These are phyloP conservation scores for Alternaria alternata DNA, from an alignment of 2,329 filamentous ascomycete genomes.

Conservation along the genomic window DNA sequence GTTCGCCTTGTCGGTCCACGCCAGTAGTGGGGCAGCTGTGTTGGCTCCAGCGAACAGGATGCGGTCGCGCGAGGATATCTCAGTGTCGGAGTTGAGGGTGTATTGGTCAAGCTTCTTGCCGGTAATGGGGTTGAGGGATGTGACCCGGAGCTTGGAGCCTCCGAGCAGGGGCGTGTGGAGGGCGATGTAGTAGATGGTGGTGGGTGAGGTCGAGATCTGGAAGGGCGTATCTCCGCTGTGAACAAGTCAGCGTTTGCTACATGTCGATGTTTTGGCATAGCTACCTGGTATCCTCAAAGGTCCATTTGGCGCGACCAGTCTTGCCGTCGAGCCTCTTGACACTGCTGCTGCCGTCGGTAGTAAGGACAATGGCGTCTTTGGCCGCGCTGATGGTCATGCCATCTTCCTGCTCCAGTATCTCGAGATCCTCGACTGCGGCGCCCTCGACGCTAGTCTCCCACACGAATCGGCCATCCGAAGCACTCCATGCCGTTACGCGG, in stretches of 20 bases:
- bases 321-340: conserved; percentile 77
- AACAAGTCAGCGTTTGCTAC: conserved; percentile 16
- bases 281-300: conserved; percentile 70
- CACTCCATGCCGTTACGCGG: conserved; percentile 82
- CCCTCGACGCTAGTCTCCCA: conserved; percentile 74
- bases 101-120: conserved; percentile 78
- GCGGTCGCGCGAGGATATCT: conserved; percentile 70
- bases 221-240: conserved; percentile 73
- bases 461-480: conserved; percentile 76
- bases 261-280: neutral
- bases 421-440: conserved; percentile 70
- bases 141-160: conserved; percentile 79
- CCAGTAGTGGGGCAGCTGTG: conserved; percentile 76
- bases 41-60: conserved; percentile 80
- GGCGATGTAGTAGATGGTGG: conserved; percentile 77
- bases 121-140: conserved; percentile 74
- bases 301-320: conserved; percentile 80
- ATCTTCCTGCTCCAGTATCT: conserved; percentile 77
- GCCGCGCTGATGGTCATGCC: conserved; percentile 53
- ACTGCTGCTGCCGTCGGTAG: conserved; percentile 63
- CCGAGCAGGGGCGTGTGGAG: conserved; percentile 70
- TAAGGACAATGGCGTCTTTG: conserved; percentile 77
- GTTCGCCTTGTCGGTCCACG: conserved; percentile 72
- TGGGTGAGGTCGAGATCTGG: conserved; percentile 75
- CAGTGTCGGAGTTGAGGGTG: conserved; percentile 75